These are phyloP conservation scores for Hyphodiscus sp. DNA, from an alignment of 2,329 filamentous ascomycete species.

Conservation along the genomic window DNA sequence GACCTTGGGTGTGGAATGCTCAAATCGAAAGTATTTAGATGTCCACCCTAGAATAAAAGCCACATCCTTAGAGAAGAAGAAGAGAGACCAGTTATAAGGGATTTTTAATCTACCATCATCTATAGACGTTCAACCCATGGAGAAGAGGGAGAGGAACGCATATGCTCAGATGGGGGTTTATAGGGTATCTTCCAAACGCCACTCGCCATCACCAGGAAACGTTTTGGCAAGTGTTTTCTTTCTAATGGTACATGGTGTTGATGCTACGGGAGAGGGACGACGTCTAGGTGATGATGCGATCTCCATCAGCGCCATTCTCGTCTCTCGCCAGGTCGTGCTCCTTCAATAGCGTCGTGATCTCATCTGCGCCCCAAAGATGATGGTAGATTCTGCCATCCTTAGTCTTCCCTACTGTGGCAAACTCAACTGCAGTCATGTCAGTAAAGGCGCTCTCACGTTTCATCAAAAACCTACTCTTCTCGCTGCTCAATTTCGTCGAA, in stretches of 20 bases:
- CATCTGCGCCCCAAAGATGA: slow-evolving; percentile 92
- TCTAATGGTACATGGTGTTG: slow-evolving; percentile 1
- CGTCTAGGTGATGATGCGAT: slow-evolving; percentile 27
- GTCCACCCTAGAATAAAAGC: slow-evolving; percentile 21
- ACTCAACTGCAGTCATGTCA: slow-evolving; percentile 63
- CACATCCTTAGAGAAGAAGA: slow-evolving; percentile 7
- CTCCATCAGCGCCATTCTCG: slow-evolving; percentile 39
- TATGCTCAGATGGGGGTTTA: slow-evolving; percentile 28
- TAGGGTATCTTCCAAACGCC: not conserved
- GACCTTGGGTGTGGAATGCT: too few species aligned
- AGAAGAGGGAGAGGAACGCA: slow-evolving; percentile 25
- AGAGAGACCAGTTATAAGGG: slow-evolving; percentile 18
- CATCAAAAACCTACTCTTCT: slow-evolving; percentile 75
- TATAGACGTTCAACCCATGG: slow-evolving; percentile 29
- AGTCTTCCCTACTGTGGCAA: slow-evolving; percentile 94
- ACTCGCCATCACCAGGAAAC: not conserved
- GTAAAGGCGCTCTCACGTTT: not conserved
- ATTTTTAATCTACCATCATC: slow-evolving; percentile 27
- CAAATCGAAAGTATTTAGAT: not conserved
- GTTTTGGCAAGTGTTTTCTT: not conserved
- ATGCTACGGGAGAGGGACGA: not conserved
- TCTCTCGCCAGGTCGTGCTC: slow-evolving; percentile 92
- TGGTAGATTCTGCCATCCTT: slow-evolving; percentile 96
- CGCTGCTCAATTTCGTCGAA: slow-evolving; percentile 94
- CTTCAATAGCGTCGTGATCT: slow-evolving; percentile 89